Percentiles rank a stretch among this genome's conserved stretches.
phyloP scores from a whole-genome alignment of 164 flowering plant species.

The Nelumbo lutea region DNA sequence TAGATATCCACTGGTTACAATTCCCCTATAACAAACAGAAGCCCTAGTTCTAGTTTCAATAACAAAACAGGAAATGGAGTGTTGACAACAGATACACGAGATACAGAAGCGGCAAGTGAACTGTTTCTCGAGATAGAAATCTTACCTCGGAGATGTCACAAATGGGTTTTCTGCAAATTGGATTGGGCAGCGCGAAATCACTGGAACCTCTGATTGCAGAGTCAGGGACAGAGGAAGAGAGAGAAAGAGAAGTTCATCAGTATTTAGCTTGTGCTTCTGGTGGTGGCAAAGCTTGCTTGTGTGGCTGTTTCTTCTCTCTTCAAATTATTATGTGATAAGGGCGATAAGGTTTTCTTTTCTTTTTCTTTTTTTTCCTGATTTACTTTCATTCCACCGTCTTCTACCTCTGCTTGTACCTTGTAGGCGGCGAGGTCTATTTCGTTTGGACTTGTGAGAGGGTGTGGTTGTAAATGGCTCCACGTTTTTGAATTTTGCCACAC shows the following conservation, averaged over 20 bases:
- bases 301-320: constrained; percentile 10
- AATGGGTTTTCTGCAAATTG: not conserved
- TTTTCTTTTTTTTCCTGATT: not conserved
- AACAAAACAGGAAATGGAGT: no score
- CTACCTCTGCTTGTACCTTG: no score
- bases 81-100: not conserved
- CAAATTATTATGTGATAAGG: constrained; percentile 4
- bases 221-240: not conserved
- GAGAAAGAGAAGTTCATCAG: not conserved
- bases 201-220: no score
- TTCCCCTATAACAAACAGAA: not conserved
- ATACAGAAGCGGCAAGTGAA: not conserved
- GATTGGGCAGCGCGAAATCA: not conserved
- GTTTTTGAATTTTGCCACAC: no score
- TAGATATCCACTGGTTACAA: no score
- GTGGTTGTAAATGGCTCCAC: no score
- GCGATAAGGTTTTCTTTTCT: constrained; percentile 12
- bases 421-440: no score
- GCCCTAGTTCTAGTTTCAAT: constrained; percentile 1
- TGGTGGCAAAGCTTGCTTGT: constrained; percentile 7
- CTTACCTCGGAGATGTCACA: constrained; percentile 5
- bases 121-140: not conserved
- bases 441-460: no score
- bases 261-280: not conserved
- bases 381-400: no score